Conservation (phyloP, 2,329 filamentous ascomycete species). For the Fonsecaea pugnacius region DNA sequence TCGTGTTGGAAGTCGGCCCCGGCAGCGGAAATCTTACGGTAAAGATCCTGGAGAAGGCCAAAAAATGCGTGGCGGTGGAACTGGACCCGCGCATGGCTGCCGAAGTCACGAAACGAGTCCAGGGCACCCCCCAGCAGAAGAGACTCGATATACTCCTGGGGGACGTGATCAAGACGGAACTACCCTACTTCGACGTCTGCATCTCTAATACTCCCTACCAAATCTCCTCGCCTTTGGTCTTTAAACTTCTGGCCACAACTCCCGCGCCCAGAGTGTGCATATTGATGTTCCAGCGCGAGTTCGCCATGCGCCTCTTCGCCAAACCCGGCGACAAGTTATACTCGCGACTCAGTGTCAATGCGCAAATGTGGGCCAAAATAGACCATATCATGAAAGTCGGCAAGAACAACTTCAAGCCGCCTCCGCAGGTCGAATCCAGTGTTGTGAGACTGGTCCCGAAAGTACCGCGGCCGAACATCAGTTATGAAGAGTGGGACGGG, state of each 20-base stretch:
- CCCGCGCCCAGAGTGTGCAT: conserved; percentile 82
- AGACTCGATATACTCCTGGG: conserved; percentile 86
- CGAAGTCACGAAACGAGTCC: conserved; percentile 90
- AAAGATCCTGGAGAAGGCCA: conserved; percentile 83
- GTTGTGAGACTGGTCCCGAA: conserved; percentile 91
- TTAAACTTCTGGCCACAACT: conserved; percentile 80
- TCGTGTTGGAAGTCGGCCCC: conserved; percentile 89
- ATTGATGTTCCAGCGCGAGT: conserved; percentile 97
- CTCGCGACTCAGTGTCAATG: conserved; percentile 87
- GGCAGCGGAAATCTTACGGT: conserved; percentile 89
- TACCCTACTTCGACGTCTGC: conserved; percentile 80
- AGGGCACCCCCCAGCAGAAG: conserved; percentile 82
- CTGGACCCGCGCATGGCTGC: conserved; percentile 96
- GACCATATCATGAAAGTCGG: conserved; percentile 85
- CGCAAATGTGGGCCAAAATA: conserved; percentile 84
- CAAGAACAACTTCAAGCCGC: conserved; percentile 94
- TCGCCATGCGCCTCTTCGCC: conserved; percentile 86
- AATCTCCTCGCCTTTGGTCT: conserved; percentile 89
- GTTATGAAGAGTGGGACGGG: conserved; percentile 94
- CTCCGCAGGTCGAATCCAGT: conserved; percentile 87
- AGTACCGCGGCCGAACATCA: conserved; percentile 80
- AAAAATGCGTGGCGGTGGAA: conserved; percentile 83
- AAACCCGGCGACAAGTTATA: conserved; percentile 87
- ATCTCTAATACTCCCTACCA: conserved; percentile 78
- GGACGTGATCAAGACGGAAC: conserved; percentile 87